These are phyloP conservation scores for Pythium brassicae DNA, from an alignment of 352 stramenopile species.

Conservation along the genomic window DNA sequence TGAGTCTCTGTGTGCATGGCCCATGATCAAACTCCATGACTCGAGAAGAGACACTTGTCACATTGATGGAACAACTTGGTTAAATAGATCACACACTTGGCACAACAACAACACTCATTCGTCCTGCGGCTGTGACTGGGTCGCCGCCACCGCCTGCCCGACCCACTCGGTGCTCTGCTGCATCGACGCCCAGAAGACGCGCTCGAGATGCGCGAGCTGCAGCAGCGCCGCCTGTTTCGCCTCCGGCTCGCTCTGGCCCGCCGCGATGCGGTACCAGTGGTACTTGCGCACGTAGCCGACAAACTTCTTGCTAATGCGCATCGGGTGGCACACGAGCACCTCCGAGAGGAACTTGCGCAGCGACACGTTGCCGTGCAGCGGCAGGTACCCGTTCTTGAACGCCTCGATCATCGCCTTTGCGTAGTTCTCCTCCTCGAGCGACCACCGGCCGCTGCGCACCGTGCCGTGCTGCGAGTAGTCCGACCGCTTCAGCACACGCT, in stretches of 20 bases:
- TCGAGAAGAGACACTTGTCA: too few relatives aligned
- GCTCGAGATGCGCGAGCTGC: slow-evolving; percentile 17
- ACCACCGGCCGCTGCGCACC: slow-evolving; percentile 77
- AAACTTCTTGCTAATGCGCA: slow-evolving; percentile 4
- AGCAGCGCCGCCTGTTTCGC: slow-evolving; percentile 13
- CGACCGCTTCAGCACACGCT: slow-evolving; percentile 65
- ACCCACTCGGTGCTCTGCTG: slow-evolving; percentile 16
- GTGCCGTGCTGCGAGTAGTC: slow-evolving; percentile 76
- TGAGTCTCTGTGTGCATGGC: too few relatives aligned
- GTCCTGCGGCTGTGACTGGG: neutral
- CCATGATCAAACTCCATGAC: too few relatives aligned
- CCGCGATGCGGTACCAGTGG: slow-evolving; percentile 48
- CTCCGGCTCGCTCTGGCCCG: slow-evolving; percentile 15
- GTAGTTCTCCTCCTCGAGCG: slow-evolving; percentile 54
- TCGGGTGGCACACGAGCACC: slow-evolving; percentile 1
- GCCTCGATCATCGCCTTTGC: slow-evolving; percentile 57
- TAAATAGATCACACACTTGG: too few relatives aligned
- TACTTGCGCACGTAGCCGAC: slow-evolving; percentile 49
- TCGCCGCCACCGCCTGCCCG: neutral
- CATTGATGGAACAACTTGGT: too few relatives aligned
- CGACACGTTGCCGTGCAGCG: slow-evolving; percentile 69
- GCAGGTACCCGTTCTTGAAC: slow-evolving; percentile 69
- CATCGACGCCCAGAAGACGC: slow-evolving; percentile 18
- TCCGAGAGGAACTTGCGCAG: neutral
- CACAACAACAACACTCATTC: slow-evolving; percentile 1